Conservation (phyloP, 1,139 yeast genomes). For the Yamadazyma dushanensis region DNA sequence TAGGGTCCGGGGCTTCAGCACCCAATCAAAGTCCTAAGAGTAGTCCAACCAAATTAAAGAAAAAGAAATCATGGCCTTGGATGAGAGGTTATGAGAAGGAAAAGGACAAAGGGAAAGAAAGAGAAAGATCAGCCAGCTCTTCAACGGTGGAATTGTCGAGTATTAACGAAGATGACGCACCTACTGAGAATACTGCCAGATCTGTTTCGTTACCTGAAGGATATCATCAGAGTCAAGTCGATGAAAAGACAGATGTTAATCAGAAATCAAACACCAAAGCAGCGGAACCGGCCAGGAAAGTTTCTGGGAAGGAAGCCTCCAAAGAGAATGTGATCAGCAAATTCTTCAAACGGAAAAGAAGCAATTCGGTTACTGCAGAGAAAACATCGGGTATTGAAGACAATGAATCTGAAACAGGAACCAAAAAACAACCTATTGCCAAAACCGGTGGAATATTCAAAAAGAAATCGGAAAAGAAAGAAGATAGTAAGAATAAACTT, state of each 20-base stretch:
- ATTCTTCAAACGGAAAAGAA: constrained; percentile 44
- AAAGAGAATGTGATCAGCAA: constrained; percentile 46
- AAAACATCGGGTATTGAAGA: constrained; percentile 28
- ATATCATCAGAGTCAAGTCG: constrained; percentile 9
- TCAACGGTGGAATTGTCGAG: constrained; percentile 15
- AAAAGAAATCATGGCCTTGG: constrained; percentile 21
- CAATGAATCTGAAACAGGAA: constrained; percentile 23
- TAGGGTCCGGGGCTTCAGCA: constrained; percentile 6
- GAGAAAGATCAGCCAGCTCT: constrained; percentile 16
- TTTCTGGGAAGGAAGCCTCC: neutral
- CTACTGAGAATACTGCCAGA: constrained; percentile 7
- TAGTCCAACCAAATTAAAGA: constrained; percentile 15
- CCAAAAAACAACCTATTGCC: constrained; percentile 15
- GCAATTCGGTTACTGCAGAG: constrained; percentile 15
- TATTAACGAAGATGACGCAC: constrained; percentile 13
- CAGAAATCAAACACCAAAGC: neutral
- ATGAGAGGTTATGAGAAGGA: constrained; percentile 12
- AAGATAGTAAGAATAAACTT: constrained; percentile 15
- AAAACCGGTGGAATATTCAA: constrained; percentile 23
- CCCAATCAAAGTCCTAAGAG: constrained; percentile 4
- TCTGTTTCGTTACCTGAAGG: constrained; percentile 19
- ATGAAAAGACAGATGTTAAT: too few relatives aligned
- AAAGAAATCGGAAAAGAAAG: constrained; percentile 21
- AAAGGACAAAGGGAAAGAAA: constrained; percentile 6
- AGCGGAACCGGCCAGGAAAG: neutral